These are phyloP conservation scores for Mycena sp. DNA, from an alignment of 1,284 basidiomycete species.

Conservation along the genomic window DNA sequence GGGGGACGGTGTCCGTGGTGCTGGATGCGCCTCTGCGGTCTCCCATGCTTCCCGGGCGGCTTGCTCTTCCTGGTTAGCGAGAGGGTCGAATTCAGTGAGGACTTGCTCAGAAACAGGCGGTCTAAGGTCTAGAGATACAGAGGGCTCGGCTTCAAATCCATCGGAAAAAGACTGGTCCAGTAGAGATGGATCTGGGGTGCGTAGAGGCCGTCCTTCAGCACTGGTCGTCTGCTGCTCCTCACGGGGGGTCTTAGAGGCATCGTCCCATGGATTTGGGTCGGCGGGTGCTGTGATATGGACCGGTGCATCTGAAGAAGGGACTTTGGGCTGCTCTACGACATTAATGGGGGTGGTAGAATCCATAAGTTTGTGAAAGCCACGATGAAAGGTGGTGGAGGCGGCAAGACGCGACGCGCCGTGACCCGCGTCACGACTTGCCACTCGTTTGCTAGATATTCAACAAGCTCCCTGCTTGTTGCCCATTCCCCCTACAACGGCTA, in stretches of 20 bases:
- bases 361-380: neutral
- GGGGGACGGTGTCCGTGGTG: slow-evolving; percentile 48
- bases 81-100: slow-evolving; percentile 72
- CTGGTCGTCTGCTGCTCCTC: slow-evolving; percentile 7
- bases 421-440: no score
- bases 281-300: neutral
- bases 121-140: slow-evolving; percentile 34
- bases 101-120: slow-evolving; percentile 51
- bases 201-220: slow-evolving; percentile 20
- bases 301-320: neutral
- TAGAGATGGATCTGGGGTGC: slow-evolving; percentile 50
- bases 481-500: no score
- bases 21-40: slow-evolving; percentile 62
- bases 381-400: neutral
- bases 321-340: neutral
- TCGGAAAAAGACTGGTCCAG: slow-evolving; percentile 49
- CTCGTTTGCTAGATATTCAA: no score
- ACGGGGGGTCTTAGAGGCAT: slow-evolving; percentile 29
- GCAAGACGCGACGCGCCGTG: neutral
- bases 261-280: slow-evolving; percentile 34
- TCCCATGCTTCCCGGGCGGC: slow-evolving; percentile 71
- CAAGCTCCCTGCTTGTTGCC: no score
- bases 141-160: slow-evolving; percentile 42
- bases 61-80: slow-evolving; percentile 63
- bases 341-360: neutral